Evolutionary conservation across 352 stramenopile species (phyloP).

Genomic region (Pythium apleroticum): DNA sequence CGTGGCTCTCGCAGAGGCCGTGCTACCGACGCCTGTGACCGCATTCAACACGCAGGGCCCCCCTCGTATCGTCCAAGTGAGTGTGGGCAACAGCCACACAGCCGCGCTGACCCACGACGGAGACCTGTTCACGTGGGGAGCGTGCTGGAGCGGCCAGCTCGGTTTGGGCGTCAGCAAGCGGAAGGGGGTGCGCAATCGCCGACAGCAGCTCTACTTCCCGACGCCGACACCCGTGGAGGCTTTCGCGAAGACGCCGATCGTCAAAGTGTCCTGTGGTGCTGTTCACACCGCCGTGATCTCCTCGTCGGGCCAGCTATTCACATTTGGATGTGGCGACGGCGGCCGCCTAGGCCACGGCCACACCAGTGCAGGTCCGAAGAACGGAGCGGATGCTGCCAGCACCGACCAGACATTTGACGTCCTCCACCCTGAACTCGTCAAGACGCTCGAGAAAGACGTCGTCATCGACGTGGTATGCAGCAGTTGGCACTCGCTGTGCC

Average conservation of each 20-base stretch:
- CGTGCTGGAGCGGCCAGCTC: constrained; percentile 69
- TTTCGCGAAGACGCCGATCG: constrained; percentile 42
- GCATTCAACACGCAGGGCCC: constrained; percentile 9
- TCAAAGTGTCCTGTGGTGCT: constrained; percentile 87
- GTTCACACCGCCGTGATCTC: constrained; percentile 74
- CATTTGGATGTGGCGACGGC: constrained; percentile 89
- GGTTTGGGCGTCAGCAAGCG: constrained; percentile 59
- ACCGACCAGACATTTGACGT: constrained; percentile 31
- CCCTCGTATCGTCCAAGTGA: constrained; percentile 31
- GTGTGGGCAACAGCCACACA: constrained; percentile 68
- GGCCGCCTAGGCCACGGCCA: constrained; percentile 85
- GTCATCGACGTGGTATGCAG: constrained; percentile 60
- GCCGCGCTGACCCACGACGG: constrained; percentile 50
- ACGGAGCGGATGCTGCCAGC: neutral
- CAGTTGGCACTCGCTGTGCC: constrained; percentile 73
- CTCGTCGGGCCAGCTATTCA: constrained; percentile 64
- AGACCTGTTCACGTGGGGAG: constrained; percentile 60
- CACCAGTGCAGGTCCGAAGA: neutral
- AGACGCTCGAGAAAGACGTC: constrained; percentile 43
- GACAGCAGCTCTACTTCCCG: constrained; percentile 58
- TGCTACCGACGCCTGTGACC: constrained; percentile 10
- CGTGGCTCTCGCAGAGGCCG: neutral
- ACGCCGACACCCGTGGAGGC: constrained; percentile 58
- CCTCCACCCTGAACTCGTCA: constrained; percentile 49
- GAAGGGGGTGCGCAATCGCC: constrained; percentile 48